A percentile compares a stretch with the other conserved stretches of the same genome.
These are phyloP conservation scores for Aristolochia californica DNA, from an alignment of 164 flowering plant species.

Conservation along the genomic window DNA sequence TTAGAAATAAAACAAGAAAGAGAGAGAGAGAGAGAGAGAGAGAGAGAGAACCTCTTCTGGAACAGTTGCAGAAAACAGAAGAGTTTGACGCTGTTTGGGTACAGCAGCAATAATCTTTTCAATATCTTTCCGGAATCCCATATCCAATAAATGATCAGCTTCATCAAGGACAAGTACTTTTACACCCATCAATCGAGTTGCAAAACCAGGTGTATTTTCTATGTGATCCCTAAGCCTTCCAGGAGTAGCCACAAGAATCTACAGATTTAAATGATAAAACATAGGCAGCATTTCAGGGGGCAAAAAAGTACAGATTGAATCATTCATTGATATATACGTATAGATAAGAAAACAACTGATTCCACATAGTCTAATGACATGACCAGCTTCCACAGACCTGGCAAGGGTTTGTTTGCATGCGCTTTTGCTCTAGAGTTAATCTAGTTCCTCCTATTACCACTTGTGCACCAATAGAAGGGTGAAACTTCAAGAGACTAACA, in stretches of 20 bases:
- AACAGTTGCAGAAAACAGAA: slow-evolving; percentile 93
- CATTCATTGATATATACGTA: too few species aligned
- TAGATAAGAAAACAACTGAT: too few species aligned
- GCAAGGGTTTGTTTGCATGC: slow-evolving; percentile 87
- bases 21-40: neutral
- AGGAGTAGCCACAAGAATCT: slow-evolving; percentile 99
- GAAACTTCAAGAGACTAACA: slow-evolving; percentile 66
- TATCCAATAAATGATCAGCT: slow-evolving; percentile 91
- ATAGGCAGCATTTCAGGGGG: neutral
- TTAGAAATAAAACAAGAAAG: neutral
- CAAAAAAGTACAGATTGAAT: neutral
- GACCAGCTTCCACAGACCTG: slow-evolving; percentile 38
- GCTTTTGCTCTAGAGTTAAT: slow-evolving; percentile 74
- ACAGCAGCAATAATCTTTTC: slow-evolving; percentile 86
- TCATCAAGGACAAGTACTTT: slow-evolving; percentile 96
- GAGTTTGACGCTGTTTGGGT: slow-evolving; percentile 93
- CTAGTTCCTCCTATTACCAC: slow-evolving; percentile 95
- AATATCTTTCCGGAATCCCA: slow-evolving; percentile 92
- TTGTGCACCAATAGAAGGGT: slow-evolving; percentile 91
- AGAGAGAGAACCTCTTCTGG: slow-evolving; percentile 64
- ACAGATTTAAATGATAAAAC: slow-evolving; percentile 6
- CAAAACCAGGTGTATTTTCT: slow-evolving; percentile 93
- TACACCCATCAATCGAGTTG: slow-evolving; percentile 80
- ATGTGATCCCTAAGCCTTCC: slow-evolving; percentile 95
- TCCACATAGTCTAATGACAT: too few species aligned